phyloP scores from a whole-genome alignment of 1,139 yeast species.

The Arxiozyma slooffiae region DNA sequence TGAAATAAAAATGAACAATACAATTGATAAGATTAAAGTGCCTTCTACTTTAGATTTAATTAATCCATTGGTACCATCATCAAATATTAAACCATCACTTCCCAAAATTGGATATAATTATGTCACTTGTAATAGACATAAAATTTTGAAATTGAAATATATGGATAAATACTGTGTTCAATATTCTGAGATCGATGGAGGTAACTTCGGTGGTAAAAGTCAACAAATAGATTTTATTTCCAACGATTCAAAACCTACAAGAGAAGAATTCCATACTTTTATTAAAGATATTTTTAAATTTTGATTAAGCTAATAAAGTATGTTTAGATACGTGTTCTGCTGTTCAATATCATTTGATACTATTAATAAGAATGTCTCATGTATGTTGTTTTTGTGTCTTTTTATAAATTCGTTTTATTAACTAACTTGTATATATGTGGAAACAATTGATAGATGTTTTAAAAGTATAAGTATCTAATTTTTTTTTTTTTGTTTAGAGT shows the following conservation, averaged over 20 bases:
- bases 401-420: too few relatives aligned
- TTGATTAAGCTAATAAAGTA: not conserved
- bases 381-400: too few relatives aligned
- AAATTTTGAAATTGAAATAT: constrained; percentile 37
- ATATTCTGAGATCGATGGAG: constrained; percentile 47
- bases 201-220: constrained; percentile 43
- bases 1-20: not conserved
- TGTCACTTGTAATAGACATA: constrained; percentile 36
- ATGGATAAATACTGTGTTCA: constrained; percentile 35
- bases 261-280: constrained; percentile 24
- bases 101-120: constrained; percentile 35
- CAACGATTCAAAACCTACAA: constrained; percentile 15
- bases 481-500: too few relatives aligned
- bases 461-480: too few relatives aligned
- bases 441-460: too few relatives aligned
- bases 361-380: too few relatives aligned
- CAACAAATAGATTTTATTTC: constrained; percentile 43
- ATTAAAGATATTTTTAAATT: constrained; percentile 26
- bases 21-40: constrained; percentile 1
- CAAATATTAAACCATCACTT: too few relatives aligned
- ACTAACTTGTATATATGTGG: too few relatives aligned
- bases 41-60: constrained; percentile 19
- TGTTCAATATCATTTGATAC: too few relatives aligned
- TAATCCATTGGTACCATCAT: constrained; percentile 20
- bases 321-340: constrained; percentile 23